These are phyloP conservation scores for Forsythia suspensa DNA, from an alignment of 257 asterid species.

Conservation along the genomic window DNA sequence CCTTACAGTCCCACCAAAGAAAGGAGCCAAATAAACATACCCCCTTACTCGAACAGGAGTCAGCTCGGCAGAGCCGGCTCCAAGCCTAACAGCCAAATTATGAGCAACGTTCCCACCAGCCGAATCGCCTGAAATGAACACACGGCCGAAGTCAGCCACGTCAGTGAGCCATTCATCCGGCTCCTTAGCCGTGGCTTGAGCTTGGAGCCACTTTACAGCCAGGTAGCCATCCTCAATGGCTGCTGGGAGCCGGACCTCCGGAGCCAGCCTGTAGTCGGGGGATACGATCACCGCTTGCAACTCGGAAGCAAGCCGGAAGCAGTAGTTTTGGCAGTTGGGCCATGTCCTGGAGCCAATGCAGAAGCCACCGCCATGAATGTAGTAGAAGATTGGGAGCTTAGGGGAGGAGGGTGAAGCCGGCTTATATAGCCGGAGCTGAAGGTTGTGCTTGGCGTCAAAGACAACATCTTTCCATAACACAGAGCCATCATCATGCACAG, in stretches of 20 bases:
- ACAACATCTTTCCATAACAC: conserved; percentile 63
- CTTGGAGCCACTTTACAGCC: conserved; percentile 67
- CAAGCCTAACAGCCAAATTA: conserved; percentile 54
- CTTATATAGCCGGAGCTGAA: conserved; percentile 75
- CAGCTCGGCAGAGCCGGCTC: conserved; percentile 44
- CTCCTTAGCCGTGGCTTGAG: conserved; percentile 44
- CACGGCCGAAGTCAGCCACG: conserved; percentile 51
- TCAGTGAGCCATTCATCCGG: conserved; percentile 58
- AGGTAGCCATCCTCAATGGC: conserved; percentile 69
- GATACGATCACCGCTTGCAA: conserved; percentile 60
- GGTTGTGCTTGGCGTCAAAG: conserved; percentile 42
- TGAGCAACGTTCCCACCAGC: conserved; percentile 82
- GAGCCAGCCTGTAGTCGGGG: conserved; percentile 76
- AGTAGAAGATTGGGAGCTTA: conserved; percentile 69
- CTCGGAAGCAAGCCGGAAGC: conserved; percentile 62
- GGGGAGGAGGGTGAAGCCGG: conserved; percentile 38
- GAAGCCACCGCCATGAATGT: conserved; percentile 79
- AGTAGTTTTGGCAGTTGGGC: conserved; percentile 84
- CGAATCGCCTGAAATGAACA: conserved; percentile 69
- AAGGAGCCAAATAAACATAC: conserved; percentile 65
- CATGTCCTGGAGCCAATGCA: conserved; percentile 72
- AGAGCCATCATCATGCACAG: conserved; percentile 59
- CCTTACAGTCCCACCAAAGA: conserved; percentile 66
- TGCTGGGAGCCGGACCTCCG: conserved; percentile 70
- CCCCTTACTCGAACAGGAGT: conserved; percentile 71